These are phyloP conservation scores for Serendipita indica DNA, from an alignment of 768 basidiomycete species.

Conservation along the genomic window DNA sequence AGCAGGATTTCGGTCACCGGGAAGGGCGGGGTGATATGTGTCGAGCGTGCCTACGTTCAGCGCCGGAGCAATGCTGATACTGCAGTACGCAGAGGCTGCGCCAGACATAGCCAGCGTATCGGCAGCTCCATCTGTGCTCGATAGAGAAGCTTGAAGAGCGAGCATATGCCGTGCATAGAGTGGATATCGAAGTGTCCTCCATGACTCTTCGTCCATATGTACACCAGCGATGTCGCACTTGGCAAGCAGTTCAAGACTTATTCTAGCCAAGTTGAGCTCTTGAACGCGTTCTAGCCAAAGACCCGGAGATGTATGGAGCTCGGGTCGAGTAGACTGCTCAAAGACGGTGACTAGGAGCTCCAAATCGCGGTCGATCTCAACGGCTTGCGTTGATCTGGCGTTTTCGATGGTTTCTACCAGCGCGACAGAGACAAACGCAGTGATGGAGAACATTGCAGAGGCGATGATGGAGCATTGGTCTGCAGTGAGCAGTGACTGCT, in stretches of 20 bases:
- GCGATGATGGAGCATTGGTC: conserved; percentile 48
- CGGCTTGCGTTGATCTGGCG: conserved; percentile 39
- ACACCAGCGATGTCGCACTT: conserved; percentile 50
- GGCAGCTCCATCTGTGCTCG: conserved; percentile 58
- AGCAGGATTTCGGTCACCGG: conserved; percentile 60
- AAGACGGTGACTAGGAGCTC: conserved; percentile 71
- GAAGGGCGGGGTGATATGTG: conserved; percentile 48
- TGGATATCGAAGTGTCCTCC: conserved; percentile 47
- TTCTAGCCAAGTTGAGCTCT: conserved; percentile 61
- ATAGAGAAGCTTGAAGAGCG: conserved; percentile 74
- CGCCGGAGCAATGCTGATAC: conserved; percentile 61
- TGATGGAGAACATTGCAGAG: conserved; percentile 43
- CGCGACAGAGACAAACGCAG: conserved; percentile 54
- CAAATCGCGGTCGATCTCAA: conserved; percentile 67
- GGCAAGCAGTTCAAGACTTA: conserved; percentile 58
- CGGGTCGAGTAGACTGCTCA: conserved; percentile 56
- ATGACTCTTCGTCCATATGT: conserved; percentile 47
- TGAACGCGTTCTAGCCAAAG: conserved; percentile 71
- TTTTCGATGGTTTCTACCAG: conserved; percentile 48
- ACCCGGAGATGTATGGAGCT: conserved; percentile 51
- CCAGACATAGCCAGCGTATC: conserved; percentile 79
- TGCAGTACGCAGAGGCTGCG: conserved; percentile 65
- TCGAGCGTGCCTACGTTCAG: conserved; percentile 64
- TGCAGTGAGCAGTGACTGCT: conserved; percentile 38
- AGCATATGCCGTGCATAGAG: conserved; percentile 67